phyloP scores from a whole-genome alignment of 495 filamentous ascomycete genomes.

The Friedmanniomyces endolithicus region DNA sequence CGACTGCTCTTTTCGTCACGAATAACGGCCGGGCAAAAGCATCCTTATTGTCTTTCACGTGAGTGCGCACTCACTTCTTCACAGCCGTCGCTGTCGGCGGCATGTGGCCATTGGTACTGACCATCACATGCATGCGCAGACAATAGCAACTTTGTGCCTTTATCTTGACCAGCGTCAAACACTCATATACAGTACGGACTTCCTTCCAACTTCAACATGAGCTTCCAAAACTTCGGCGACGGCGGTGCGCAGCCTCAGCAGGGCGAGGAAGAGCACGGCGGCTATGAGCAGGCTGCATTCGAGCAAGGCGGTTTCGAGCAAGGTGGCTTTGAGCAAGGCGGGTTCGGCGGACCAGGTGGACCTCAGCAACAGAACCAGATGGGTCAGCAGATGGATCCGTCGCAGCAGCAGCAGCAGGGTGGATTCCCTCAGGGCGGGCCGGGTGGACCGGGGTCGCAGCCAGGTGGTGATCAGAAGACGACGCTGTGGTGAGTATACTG shows the following conservation, averaged over 20 bases:
- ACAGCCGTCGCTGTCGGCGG: not conserved
- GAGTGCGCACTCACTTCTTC: not conserved
- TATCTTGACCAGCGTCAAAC: not conserved
- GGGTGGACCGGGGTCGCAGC: constrained; percentile 32
- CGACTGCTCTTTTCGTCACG: constrained; percentile 11
- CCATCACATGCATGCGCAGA: not conserved
- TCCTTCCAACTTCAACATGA: constrained; percentile 14
- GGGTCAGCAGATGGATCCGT: constrained; percentile 19
- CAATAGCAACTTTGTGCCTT: constrained; percentile 11
- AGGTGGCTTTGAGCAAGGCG: constrained; percentile 13
- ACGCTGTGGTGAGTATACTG: constrained; percentile 58
- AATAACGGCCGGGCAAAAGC: constrained; percentile 21
- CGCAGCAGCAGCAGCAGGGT: constrained; percentile 16
- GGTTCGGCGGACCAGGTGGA: constrained; percentile 15
- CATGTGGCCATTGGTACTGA: not conserved
- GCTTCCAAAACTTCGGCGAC: constrained; percentile 21
- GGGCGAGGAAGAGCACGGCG: constrained; percentile 12
- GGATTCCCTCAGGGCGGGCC: constrained; percentile 18
- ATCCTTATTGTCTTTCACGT: constrained; percentile 18
- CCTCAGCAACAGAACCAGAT: constrained; percentile 14
- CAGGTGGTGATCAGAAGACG: constrained; percentile 55
- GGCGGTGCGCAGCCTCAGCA: constrained; percentile 17
- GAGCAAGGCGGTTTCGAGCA: constrained; percentile 1
- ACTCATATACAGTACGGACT: not conserved
- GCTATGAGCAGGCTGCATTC: not conserved